Evolutionary conservation across 768 basidiomycete genomes (phyloP), one percentile per base, ranked within the genome.

Genomic region (Crepidotus variabilis): DNA sequence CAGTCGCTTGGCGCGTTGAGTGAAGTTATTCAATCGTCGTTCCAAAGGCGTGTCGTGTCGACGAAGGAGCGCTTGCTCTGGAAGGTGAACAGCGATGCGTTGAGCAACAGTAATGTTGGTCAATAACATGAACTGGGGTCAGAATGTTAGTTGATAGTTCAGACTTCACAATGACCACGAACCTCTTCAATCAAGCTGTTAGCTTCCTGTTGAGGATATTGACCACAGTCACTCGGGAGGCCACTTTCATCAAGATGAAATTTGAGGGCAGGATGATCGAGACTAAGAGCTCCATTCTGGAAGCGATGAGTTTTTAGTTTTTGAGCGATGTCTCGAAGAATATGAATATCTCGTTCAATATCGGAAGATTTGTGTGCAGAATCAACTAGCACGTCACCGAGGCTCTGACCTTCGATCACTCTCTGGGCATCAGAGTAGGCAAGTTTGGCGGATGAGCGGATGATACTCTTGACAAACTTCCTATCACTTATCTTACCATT

Each of bases 31-130:
- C 91, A 99, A 75, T 47, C 97, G 88, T 58, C 97, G 87, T 50
- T 97, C 94, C 55, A 98, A 80, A 1, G 97, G 97, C 23, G 77
- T 82, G 68, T 98, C 97, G 65, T 98, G 95, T 55, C 97, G 88
- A 59, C 97, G 88, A 46, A 99, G 83, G 13, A 99, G 78, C n/a
- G 96, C 91, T 69, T 98, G 97, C 69, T 99, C 97, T 23, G 97
- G 94, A 22, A 98, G 83, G 63, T 94, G 86, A 21, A 94, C 87
- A 35, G 96, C 96, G 63, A 97, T 86, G 63, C 94, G 88, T 67
- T 95, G 92, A 9, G 97, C 94, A 39, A 95, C 89, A 11, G 92
- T 77, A 33, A 87, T 86, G 67, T 98, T 99, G 61, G 90, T 87
- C 54, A 96, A 77, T 16, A 98, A 75, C 96, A 98, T 98, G 75